Evolutionary conservation across 75 land plant genomes (phyloP).

Genomic region (Cupressus sempervirens): DNA sequence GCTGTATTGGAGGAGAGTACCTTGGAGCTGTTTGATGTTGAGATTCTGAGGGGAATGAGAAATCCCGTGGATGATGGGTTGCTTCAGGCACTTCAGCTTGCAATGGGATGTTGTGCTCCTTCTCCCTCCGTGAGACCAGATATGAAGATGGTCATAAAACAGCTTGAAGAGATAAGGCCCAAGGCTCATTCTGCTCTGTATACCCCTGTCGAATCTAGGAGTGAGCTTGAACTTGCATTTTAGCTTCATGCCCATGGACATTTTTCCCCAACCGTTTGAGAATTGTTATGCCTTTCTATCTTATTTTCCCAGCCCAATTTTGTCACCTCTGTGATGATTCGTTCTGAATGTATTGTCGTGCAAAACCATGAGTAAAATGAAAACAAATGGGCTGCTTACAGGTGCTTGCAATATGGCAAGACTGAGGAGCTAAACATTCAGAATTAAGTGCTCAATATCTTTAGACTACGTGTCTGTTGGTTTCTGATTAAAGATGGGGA

Average conservation of each 20-base stretch:
- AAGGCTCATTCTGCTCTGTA: conserved; percentile 11
- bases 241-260: neutral
- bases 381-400: neutral
- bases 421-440: neutral
- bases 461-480: neutral
- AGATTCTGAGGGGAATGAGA: conserved; percentile 21
- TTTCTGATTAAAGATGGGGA: neutral
- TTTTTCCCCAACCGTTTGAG: neutral
- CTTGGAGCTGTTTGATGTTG: conserved; percentile 30
- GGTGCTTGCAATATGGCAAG: neutral
- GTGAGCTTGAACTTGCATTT: conserved; percentile 12
- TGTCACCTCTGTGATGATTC: neutral
- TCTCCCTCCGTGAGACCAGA: conserved; percentile 26
- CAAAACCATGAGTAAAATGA: neutral
- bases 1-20: conserved; percentile 33
- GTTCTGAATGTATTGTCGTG: neutral
- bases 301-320: neutral
- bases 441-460: neutral
- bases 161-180: conserved; percentile 28
- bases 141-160: conserved; percentile 15
- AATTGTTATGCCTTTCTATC: neutral
- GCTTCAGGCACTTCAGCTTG: conserved; percentile 21
- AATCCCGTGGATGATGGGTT: conserved; percentile 14
- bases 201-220: conserved; percentile 11
- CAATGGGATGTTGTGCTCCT: conserved; percentile 37